Base-by-base conservation (phyloP, 2,329 filamentous ascomycete genomes). In the Phaeophleospora eucalypticola region DNA sequence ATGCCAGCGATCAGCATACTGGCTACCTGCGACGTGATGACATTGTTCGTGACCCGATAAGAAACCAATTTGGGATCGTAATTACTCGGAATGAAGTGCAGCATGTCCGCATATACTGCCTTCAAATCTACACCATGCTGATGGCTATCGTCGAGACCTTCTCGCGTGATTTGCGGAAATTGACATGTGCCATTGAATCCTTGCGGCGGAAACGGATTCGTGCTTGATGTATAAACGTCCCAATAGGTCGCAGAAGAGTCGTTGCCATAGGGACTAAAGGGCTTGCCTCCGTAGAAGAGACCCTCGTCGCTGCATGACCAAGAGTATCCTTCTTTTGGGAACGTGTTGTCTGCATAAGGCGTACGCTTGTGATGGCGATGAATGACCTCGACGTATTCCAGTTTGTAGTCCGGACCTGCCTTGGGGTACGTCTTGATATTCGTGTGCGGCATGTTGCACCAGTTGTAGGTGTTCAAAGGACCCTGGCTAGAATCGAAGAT, bases 361-460 rank as follows among this genome's bases (percentile, higher is more conserved):
- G 87, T 93, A 17, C 88, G 80, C 64, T 93, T 93, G 67, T 93
- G 87, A 63, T 93, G 88, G 42, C 88, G 79, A 61, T 93, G 87
- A 41, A 90, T 85, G 76, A 90, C 71, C 68, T 91, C 87, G 6
- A 91, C 86, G 62, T 90, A 91, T 58, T 77, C 69, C 41, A 93
- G 70, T 57, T 82, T 72, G 61, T 80, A 89, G n/a, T 67, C 53
- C 1, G 70, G 58, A 0, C 77, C 71, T 50, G 67, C 74, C 27
- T 45, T 54, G 12, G 74, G 65, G 61, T 93, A 93, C 59, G 87
- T 84, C 12, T 67, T 66, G 17, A 65, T 69, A 24, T 86, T 77
- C n/a, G 87, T 84, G 68, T 91, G 88, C 1, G 88, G 87, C 86
- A 93, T 93, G 61, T 93, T 90, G 68, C 87, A 93, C 75, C 76